Percentiles rank a stretch among this genome's conserved stretches.
Conservation (phyloP, 2,329 filamentous ascomycete genomes). For the Cephalotrichum gorgonifer region DNA sequence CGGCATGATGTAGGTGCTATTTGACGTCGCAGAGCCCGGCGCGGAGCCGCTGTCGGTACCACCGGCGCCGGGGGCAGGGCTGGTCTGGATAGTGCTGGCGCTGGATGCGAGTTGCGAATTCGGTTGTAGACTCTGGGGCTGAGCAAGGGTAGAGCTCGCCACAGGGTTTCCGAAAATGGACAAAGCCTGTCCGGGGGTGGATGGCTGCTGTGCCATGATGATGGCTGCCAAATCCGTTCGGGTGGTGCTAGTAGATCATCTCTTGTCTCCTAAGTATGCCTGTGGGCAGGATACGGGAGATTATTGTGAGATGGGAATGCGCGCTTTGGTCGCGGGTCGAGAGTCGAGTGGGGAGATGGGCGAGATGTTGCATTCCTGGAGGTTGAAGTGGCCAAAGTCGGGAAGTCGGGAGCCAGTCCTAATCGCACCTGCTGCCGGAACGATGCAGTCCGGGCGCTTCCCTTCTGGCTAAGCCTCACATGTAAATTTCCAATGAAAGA, state of each 20-base stretch:
- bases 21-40: conserved; percentile 43
- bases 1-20: conserved; percentile 85
- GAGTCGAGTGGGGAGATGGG: background rate
- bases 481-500: too few species aligned
- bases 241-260: background rate
- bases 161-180: conserved; percentile 36
- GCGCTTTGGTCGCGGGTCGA: background rate
- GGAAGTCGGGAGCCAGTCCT: too few species aligned
- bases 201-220: conserved; percentile 32
- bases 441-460: too few species aligned
- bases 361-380: background rate
- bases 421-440: background rate
- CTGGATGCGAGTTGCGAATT: conserved; percentile 16
- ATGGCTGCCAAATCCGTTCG: conserved; percentile 12
- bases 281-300: background rate
- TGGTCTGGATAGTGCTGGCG: conserved; percentile 14
- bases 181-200: conserved; percentile 30
- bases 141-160: conserved; percentile 15
- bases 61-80: conserved; percentile 11
- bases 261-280: background rate
- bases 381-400: background rate
- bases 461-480: background rate
- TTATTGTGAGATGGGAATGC: background rate
- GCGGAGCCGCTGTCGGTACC: conserved; percentile 19
- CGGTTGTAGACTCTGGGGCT: conserved; percentile 9